Base-by-base conservation (phyloP, 768 basidiomycete genomes). In the Agaricus blazei region DNA sequence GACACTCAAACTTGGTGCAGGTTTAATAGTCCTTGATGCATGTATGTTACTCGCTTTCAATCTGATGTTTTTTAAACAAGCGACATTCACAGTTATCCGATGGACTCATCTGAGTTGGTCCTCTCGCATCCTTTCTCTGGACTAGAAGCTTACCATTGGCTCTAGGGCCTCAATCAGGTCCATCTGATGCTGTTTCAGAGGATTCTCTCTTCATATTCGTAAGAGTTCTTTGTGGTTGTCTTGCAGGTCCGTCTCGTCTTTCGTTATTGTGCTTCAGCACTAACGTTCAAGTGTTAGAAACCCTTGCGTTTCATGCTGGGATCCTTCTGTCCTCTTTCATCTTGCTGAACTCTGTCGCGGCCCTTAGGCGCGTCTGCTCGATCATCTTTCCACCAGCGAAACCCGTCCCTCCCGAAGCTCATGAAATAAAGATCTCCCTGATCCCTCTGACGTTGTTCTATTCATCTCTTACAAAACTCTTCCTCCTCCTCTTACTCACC, bases 381-480 rank as follows among this genome's bases (percentile, higher is more conserved):
- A 47, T 9, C 7, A 7, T 50, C 45, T 41, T 36, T 6, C 37
- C 54, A 52, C 57, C 51, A 54, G 48, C 46, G 51, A n/a, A 37
- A 58, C 49, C 28, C 24, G 55, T 80, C 4, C 23, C 44, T 1
- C 12, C 9, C 38, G 79, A 85, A 44, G 79, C 78, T 38, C 72
- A 76, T 51, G 81, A 89, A 67, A 88, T 90, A 65, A 89, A 88
- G 60, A 77, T 85, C 51, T 87, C 88, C 0, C 77, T 90, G 36
- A 79, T 93, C 40, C 85, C 91, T 3, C 75, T 93, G n/a, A 83
- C 83, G 11, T 72, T 93, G 4, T 77, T 92, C 65, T 93, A 93
- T 63, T 90, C 90, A 0, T 93, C 90, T 2, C 69, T 92, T 23
- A 90, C 87, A 4, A 93, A 93, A 64, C 77, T 90, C 15, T 91